Evolutionary conservation across 805 yeast genomes (phyloP), one percentile per base, ranked within the genome.

Genomic region (Vanderwaltozyma polyspora): DNA sequence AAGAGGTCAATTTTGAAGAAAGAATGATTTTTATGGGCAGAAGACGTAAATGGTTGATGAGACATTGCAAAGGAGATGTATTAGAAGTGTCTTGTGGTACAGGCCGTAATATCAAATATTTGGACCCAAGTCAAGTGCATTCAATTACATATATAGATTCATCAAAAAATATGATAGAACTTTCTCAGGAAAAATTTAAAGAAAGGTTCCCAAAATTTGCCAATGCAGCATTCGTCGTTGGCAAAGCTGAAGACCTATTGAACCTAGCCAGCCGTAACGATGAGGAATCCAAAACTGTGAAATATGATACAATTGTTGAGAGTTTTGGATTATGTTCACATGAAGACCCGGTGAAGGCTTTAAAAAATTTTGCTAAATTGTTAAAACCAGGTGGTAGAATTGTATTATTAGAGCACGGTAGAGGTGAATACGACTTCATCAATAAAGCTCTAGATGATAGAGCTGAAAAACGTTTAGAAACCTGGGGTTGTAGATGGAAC

Each of bases 401-500:
- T 17, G 73, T 89, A 2, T 65, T 91, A 19, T 63, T 91, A 36
- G 98, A 91, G 55, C 98, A 91, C 52, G 98, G 98, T 2, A 67
- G 95, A 46, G 84, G 95, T 35, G 66, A 74, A 0, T 85, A 77
- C 63, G 79, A 75, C 34, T 73, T 78, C 34, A 71, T 91, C 44
- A 91, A 91, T 59, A 70, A 74, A 19, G 74, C 80, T 36, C 64
- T 91, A 55, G 96, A 91, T 56, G 72, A 74, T 40, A 68, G 91
- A 42, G 87, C 95, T 3, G 86, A 75, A 41, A 72, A 74, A 45
- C 78, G 95, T 59, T 72, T 87, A 62, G 73, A 79, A 39, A 75
- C 79, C 3, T 91, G 97, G 96, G 98, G 95, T 1, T 91, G 98
- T 59, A 67, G 97, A 51, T 91, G 97, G 96, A 91, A 91, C 53